These are phyloP conservation scores for Agaricus subrufescens DNA, from an alignment of 768 basidiomycete genomes.

Conservation along the genomic window DNA sequence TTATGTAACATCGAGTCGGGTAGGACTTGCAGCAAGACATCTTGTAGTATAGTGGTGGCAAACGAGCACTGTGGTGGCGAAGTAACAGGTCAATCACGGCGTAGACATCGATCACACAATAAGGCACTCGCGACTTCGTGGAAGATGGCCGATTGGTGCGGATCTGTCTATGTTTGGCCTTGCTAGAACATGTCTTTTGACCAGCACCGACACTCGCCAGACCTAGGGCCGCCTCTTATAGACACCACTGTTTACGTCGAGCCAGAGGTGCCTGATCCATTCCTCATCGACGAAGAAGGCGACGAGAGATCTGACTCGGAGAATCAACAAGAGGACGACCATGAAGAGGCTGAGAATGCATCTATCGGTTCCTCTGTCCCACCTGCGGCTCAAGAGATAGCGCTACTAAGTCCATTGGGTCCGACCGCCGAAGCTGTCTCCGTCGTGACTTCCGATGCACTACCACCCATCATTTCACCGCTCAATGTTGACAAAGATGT, in stretches of 20 bases:
- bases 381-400: slow-evolving; percentile 33
- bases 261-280: slow-evolving; percentile 54
- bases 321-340: slow-evolving; percentile 15
- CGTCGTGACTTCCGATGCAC: slow-evolving; percentile 13
- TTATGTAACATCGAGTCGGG: no score
- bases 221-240: slow-evolving; percentile 6
- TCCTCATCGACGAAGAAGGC: slow-evolving; percentile 55
- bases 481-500: slow-evolving; percentile 51
- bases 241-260: slow-evolving; percentile 27
- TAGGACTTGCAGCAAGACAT: no score
- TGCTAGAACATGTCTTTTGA: no score
- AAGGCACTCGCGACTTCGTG: no score
- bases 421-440: slow-evolving; percentile 17
- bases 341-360: slow-evolving; percentile 18
- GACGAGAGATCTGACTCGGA: slow-evolving; percentile 38
- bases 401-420: slow-evolving; percentile 24
- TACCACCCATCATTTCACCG: slow-evolving; percentile 13
- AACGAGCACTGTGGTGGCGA: no score
- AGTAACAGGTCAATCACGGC: no score
- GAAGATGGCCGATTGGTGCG: no score
- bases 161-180: no score
- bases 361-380: slow-evolving; percentile 26
- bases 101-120: no score
- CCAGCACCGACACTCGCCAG: no score
- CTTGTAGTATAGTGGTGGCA: no score